Evolutionary conservation across 305 asterid genomes (phyloP).

Genomic region (Fraxinus ornus): DNA sequence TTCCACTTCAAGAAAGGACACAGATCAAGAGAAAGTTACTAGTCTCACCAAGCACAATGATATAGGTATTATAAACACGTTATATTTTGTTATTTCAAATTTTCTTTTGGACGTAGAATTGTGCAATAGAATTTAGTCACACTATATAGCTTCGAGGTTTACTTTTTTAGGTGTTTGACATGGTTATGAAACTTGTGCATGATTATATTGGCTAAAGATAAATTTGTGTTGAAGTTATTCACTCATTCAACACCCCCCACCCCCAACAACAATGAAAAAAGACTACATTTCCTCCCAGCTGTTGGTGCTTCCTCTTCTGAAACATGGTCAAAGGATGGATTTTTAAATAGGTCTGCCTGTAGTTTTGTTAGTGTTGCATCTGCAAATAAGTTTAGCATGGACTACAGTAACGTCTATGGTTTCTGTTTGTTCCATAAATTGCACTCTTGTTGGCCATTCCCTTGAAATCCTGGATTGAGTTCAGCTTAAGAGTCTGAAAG

Average conservation of each 20-base stretch:
- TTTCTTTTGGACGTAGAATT: not conserved
- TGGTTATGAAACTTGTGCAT: not conserved
- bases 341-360: not conserved
- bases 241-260: not conserved
- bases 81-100: not conserved
- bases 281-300: not conserved
- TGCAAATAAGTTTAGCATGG: not conserved
- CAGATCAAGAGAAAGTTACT: conserved; percentile 25
- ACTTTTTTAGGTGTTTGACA: not conserved
- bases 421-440: not conserved
- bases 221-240: not conserved
- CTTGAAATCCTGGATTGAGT: not conserved
- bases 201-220: not conserved
- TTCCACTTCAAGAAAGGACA: conserved; percentile 46
- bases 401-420: not conserved
- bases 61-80: conserved; percentile 29
- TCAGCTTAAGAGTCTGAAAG: not conserved
- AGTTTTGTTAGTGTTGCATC: not conserved
- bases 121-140: not conserved
- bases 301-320: not conserved
- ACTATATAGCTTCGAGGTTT: not conserved
- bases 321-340: not conserved
- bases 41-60: conserved; percentile 34
- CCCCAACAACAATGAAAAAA: not conserved
- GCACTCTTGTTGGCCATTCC: not conserved